Evolutionary conservation across 495 filamentous ascomycete genomes (phyloP).

Genomic region (Penicillium bovifimosum): DNA sequence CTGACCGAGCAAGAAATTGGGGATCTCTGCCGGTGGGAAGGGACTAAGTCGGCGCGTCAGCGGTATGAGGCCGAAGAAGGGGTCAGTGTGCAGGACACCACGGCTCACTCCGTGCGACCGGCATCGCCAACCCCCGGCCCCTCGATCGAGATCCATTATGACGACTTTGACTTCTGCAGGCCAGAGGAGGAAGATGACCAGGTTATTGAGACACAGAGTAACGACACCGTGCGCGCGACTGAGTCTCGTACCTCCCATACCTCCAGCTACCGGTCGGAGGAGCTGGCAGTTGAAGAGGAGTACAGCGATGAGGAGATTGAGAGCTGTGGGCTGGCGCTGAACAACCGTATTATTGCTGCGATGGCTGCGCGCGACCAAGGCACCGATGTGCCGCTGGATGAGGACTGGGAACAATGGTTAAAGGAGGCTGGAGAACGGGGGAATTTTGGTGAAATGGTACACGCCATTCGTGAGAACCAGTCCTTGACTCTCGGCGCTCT

Average conservation of each 20-base stretch:
- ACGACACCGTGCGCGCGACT: conserved; percentile 25
- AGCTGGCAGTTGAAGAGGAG: conserved; percentile 48
- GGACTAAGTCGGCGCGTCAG: conserved; percentile 84
- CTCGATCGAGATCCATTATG: conserved; percentile 29
- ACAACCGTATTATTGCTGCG: conserved; percentile 65
- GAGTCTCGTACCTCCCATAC: conserved; percentile 16
- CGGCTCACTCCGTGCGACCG: conserved; percentile 57
- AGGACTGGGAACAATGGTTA: conserved; percentile 81
- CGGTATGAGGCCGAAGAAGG: conserved; percentile 76
- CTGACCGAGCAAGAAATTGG: conserved; percentile 74
- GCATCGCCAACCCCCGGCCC: conserved; percentile 32
- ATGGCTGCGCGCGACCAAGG: conserved; percentile 60
- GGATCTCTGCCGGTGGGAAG: conserved; percentile 82
- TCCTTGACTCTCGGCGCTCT: conserved; percentile 29
- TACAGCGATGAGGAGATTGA: conserved; percentile 63
- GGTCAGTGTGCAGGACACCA: conserved; percentile 69
- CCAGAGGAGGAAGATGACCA: conserved; percentile 27
- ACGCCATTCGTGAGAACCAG: conserved; percentile 38
- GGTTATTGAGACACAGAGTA: conserved; percentile 21
- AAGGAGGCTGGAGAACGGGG: conserved; percentile 70
- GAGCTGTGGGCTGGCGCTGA: conserved; percentile 67
- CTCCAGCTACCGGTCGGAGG: conserved; percentile 17
- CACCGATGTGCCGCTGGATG: conserved; percentile 61
- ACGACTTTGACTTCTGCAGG: conserved; percentile 29
- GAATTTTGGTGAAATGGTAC: conserved; percentile 37